Evolutionary conservation across 768 basidiomycete genomes (phyloP).

Genomic region (Amanita pallidorosea): DNA sequence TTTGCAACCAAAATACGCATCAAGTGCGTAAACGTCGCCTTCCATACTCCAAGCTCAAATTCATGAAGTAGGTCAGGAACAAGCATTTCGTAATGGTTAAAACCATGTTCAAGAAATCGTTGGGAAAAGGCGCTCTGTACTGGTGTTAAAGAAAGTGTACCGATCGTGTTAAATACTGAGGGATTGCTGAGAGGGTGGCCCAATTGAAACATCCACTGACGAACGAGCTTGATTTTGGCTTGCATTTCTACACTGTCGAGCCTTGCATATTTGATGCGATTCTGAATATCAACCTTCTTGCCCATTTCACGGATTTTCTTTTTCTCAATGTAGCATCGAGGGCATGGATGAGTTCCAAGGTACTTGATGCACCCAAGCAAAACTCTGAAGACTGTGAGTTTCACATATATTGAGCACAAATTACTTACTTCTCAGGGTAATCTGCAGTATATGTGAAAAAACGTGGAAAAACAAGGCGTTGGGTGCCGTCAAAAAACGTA

Average conservation of each 20-base stretch:
- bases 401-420: background rate
- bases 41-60: constrained; percentile 21
- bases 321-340: constrained; percentile 19
- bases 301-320: constrained; percentile 18
- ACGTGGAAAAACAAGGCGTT: constrained; percentile 19
- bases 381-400: constrained; percentile 12
- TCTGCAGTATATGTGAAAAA: constrained; percentile 26
- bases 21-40: constrained; percentile 23
- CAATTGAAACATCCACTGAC: background rate
- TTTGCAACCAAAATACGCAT: constrained; percentile 18
- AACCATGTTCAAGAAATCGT: constrained; percentile 7
- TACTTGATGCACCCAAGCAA: constrained; percentile 20
- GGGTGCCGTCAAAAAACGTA: constrained; percentile 18
- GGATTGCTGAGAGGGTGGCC: background rate
- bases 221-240: background rate
- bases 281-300: constrained; percentile 10
- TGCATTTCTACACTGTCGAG: background rate
- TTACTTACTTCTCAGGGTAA: constrained; percentile 27
- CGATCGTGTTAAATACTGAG: background rate
- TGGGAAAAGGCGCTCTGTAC: constrained; percentile 24
- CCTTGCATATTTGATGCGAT: constrained; percentile 4
- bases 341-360: constrained; percentile 25
- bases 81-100: constrained; percentile 14
- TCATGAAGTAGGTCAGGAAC: too few relatives aligned
- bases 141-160: background rate